Evolutionary conservation across 2,329 filamentous ascomycete genomes (phyloP), one percentile per base, ranked within the genome.

Genomic region (Sclerotinia nivalis): DNA sequence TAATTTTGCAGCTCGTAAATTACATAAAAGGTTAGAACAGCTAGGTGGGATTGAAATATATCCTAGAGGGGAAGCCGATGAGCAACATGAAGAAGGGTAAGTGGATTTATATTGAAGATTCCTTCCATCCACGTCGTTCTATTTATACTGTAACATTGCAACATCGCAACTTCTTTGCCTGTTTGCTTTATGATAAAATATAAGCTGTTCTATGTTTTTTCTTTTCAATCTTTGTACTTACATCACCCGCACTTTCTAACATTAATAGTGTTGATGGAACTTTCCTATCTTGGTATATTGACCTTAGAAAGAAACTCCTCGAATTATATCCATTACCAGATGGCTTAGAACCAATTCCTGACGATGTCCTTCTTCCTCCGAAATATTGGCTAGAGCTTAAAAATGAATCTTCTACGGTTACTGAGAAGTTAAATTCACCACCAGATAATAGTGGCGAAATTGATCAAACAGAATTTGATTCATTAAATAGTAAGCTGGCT

Each of bases 1-100:
- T 81, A 99, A 99, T 81, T 97, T 93, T 88, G 93, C 95, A 25
- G 91, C 92, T 59, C 88, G 93, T 64, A 97, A 97, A 80, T 84
- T 99, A 59, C 89, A 93, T 76, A 95, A 93, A 75, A 88, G 96
- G 22, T 83, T 99, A 47, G 80, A 90, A 50, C 93, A 97, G 78
- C 86, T 99, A 0, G 95, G 95, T 1, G 96, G 93, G 3, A 84
- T 84, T 55, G 87, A 93, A 61, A 87, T 96, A 72, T 91, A 91
- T 76, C 88, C 90, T 54, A 84, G 89, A 50, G 96, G 93, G 18
- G 96, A 99, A 80, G 93, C 91, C 31, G 96, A 99, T 78, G 94
- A 97, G 75, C 93, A 96, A 78, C 93, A 97, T 82, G 88, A 93
- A 37, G 94, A 98, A 81, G 94, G 95, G 89, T 96, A 82, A 74